Evolutionary conservation across 1,139 yeast genomes (phyloP), one percentile per base, ranked within the genome.

Genomic region (Tardiomyces digboiensis): DNA sequence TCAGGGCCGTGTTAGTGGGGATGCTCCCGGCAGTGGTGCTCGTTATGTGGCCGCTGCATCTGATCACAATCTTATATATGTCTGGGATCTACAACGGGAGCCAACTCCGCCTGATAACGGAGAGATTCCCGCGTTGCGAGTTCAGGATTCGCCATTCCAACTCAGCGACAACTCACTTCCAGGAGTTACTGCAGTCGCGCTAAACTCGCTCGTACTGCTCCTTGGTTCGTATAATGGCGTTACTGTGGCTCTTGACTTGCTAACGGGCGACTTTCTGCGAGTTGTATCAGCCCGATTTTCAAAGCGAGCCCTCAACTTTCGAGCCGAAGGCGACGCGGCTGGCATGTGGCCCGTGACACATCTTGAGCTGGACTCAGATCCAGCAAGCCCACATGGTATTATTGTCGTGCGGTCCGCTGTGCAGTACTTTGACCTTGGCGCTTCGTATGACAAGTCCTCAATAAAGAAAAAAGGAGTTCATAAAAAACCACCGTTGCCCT

Each of bases 361-460:
- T 18, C 68, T 78, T 2, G 55, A 60, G 23, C 55, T 80, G 33
- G 77, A 73, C 40, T 67, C 68, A 4, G 67, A 70, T 46, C 55
- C 73, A 57, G 36, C 54, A 7, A 65, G 68, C 10, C 66, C 76
- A 1, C 70, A 70, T 46, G 89, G 88, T 1, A 57, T 79, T 2
- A 64, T 80, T 2, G 65, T 73, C 1, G 72, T 78, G 44, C 80
- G 80, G 2, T 74, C 78, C 19, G 66, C 75, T 1, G 64, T 80
- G 1, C 87, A 81, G 54, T 78, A 75, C 55, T 80, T 82, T 56
- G 77, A 76, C 50, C 72, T 77, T 60, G 91, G 89, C 5, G 68
- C 68, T 13, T 54, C 54, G 18, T 41, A 42, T 3, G 19, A 14
- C 20, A 38, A 7, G 2, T 12, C 33, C 7, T 7, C 38, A n/a